A percentile compares a stretch with the other conserved stretches of the same genome.
phyloP scores from a whole-genome alignment of 2,329 filamentous ascomycete genomes.

The Hypoxylon sp. region DNA sequence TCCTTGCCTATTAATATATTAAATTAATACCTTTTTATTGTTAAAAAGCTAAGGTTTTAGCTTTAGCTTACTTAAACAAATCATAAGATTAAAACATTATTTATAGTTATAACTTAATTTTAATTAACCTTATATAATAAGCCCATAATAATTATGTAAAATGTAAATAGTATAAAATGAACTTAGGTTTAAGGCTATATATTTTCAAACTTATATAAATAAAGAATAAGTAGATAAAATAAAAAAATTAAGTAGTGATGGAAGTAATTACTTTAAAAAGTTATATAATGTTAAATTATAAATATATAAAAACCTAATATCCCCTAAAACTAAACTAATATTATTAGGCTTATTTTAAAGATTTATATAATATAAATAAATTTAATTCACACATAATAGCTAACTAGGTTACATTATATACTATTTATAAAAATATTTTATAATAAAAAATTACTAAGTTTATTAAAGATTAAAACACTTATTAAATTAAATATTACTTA shows the following conservation, averaged over 20 bases:
- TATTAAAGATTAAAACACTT: background rate
- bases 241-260: slow-evolving; percentile 5
- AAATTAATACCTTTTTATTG: slow-evolving; percentile 8
- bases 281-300: background rate
- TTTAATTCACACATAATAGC: background rate
- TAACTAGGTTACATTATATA: background rate
- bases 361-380: slow-evolving; percentile 1
- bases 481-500: background rate
- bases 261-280: background rate
- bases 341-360: too few relatives aligned
- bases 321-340: background rate
- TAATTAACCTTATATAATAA: background rate
- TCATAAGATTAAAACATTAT: background rate
- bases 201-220: slow-evolving; percentile 1
- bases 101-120: background rate
- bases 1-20: slow-evolving; percentile 6
- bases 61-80: background rate
- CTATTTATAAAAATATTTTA: background rate
- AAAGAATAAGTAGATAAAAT: background rate
- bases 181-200: background rate
- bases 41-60: background rate
- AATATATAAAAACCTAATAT: background rate
- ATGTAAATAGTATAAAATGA: background rate
- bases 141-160: background rate
- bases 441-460: background rate